Evolutionary conservation across 352 stramenopile species (phyloP), one percentile per base, ranked within the genome.

Genomic region (Phytophthora europaea): DNA sequence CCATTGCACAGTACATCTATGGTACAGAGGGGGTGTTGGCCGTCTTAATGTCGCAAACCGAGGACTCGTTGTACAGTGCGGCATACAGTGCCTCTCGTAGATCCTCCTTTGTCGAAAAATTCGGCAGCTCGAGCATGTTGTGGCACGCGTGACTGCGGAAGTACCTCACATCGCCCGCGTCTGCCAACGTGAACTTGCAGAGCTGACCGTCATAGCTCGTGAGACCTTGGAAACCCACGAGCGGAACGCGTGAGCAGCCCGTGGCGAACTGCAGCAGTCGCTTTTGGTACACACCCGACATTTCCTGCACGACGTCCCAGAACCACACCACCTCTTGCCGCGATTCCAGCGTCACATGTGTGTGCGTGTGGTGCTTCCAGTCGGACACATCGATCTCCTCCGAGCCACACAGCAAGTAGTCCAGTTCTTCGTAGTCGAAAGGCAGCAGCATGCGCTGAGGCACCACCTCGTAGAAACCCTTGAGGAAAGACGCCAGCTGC

Each of bases 381-480:
- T 99, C 96, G 2, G 90, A 76, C 33, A 99, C 92, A 65, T 98
- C 86, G 61, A 99, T 98, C 70, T 90, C 81, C 6, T 98, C 94
- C 22, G 98, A 82, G 13, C 96, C 96, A 69, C 96, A 99, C 65
- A 99, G 90, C 23, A 99, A 73, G 31, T 98, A 87, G 70, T 99
- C 97, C 6, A 99, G 76, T 78, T 99, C 97, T 73, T 99, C 93
- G 65, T 97, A 98, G 76, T 99, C 96, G 79, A 99, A 99, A 20
- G 98, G 85, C 23, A 96, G 90, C 23, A 99, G 78, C n/a, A 99
- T 76, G 12, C 90, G 81, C 65, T 97, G 89, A 13, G 97, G 97
- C 36, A 99, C 89, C 18, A 99, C 90, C 67, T 99, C 96, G 72
- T 99, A 99, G 67, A 99, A 97, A 2, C 98, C 98, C 57, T 92